Evolutionary conservation across 2,329 filamentous ascomycete species (phyloP), one percentile per base, ranked within the genome.

Genomic region (Aspergillus phoenicis): DNA sequence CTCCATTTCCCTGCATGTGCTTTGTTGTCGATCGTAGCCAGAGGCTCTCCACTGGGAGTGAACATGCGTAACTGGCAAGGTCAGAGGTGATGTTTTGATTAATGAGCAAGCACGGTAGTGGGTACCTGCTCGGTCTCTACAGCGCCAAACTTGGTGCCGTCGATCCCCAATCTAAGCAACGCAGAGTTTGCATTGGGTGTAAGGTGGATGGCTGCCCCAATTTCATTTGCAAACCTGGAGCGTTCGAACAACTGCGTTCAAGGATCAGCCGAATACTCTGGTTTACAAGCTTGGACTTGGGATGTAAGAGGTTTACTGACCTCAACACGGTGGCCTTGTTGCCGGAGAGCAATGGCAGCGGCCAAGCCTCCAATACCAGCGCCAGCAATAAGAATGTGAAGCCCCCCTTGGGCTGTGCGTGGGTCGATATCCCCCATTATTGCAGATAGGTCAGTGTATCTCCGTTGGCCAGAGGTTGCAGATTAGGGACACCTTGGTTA

Each of bases 161-260:
- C 70, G 1, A 84, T 64, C 0, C 81, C 81, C 52, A 83, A 71
- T 33, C 79, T 73, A 10, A 73, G 71, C 4, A 89, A 74, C 2
- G 89, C 72, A 0, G 84, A 84, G 70, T 87, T 87, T 2, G 81
- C 77, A 66, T 89, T 90, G 0, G 87, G 85, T 0, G 84, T 82
- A 4, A 89, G 70, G 66, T 89, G 85, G n/a, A 89, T 81, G 0
- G 86, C 86, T 3, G 87, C 86, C 0, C 86, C 87, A 1, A 80
- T 74, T 70, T 88, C 86, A 54, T 77, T 82, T 15, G 82, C 81
- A 36, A 87, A 82, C 1, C 76, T 75, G 0, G 85, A 87, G 68
- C 85, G 81, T 64, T 88, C 85, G 53, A 80, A 83, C 0, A 87
- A 61, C 81, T 85, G 57, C 8, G 24, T 20, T 15, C 11, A 28